Base-by-base conservation (phyloP, 768 basidiomycete species). In the Glaciozyma martinii region DNA sequence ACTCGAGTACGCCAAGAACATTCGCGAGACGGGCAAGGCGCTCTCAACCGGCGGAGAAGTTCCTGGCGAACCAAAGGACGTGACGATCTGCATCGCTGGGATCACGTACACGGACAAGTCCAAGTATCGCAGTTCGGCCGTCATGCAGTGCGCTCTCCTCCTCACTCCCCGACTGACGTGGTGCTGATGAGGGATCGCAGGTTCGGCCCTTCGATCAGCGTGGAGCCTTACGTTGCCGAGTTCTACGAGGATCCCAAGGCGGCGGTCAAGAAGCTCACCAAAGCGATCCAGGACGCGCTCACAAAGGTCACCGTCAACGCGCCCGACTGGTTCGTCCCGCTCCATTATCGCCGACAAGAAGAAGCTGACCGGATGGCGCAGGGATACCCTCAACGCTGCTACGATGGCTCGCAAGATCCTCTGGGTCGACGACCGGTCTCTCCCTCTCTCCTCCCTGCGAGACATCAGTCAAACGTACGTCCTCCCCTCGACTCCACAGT, bases 91-190 rank as follows among this genome's bases (percentile, higher is more conserved):
- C 27, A 63, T 72, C 23, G 73, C 71, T 0, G 71, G 70, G 0
- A 91, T 99, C 67, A 90, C 90, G 19, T 98, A 98, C 76, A 90
- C 89, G 62, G 86, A 97, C 79, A 98, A 99, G 77, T 84, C 87
- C 43, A 94, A 93, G 79, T 99, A 98, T 75, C 82, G 93, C 67
- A 93, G 90, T 75, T 78, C 84, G 70, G 93, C 92, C 65, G 78
- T 89, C 79, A 70, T 79, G 56, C 66, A 77, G 76, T 77, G 60
- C 42, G 71, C 59, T 19, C 21, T 23, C 27, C 23, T 46, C 19
- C 47, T 37, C 55, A 15, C 27, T 10, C 16, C 21, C 23, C 30
- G 32, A 6, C 32, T 15, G 16, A 40, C 23, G 23, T n/a, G 23
- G 33, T n/a, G 25, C 59, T 52, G 16, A 49, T 49, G 21, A 25